phyloP scores from a whole-genome alignment of 1,284 basidiomycete genomes.

The Ganoderma sinense region DNA sequence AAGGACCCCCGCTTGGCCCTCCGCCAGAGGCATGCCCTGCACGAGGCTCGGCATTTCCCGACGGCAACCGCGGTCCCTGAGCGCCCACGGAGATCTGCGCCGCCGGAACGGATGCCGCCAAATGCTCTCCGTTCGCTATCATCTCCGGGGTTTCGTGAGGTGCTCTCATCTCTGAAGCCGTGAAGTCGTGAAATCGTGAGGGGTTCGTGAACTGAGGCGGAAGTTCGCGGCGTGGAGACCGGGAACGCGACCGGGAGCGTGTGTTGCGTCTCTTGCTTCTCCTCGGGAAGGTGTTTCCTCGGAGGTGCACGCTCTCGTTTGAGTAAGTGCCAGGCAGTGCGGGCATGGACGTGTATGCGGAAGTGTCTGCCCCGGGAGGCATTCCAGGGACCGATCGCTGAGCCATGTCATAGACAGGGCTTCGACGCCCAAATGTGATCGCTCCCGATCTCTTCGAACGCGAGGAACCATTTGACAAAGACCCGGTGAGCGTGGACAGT shows the following conservation, averaged over 20 bases:
- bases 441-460: slow-evolving; percentile 37
- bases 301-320: slow-evolving; percentile 14
- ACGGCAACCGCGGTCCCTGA: slow-evolving; percentile 17
- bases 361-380: neutral
- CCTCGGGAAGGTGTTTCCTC: slow-evolving; percentile 15
- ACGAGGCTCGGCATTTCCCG: slow-evolving; percentile 35
- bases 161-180: neutral
- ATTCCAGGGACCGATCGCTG: neutral
- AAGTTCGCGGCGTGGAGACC: neutral
- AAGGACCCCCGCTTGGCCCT: slow-evolving; percentile 29
- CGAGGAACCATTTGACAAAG: slow-evolving; percentile 37
- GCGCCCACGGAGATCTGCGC: neutral
- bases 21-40: slow-evolving; percentile 30
- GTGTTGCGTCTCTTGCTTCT: slow-evolving; percentile 6
- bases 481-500: slow-evolving; percentile 12
- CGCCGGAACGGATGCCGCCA: neutral
- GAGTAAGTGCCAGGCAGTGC: slow-evolving; percentile 16
- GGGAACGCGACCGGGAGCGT: slow-evolving; percentile 9
- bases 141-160: neutral
- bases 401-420: slow-evolving; percentile 5
- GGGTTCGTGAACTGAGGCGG: slow-evolving; percentile 4
- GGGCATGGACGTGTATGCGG: slow-evolving; percentile 19
- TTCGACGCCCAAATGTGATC: slow-evolving; percentile 22
- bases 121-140: neutral
- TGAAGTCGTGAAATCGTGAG: neutral